Evolutionary conservation across 192 early-diverging fungal species (phyloP), one percentile per base, ranked within the genome.

Genomic region (Pilaira anomala): DNA sequence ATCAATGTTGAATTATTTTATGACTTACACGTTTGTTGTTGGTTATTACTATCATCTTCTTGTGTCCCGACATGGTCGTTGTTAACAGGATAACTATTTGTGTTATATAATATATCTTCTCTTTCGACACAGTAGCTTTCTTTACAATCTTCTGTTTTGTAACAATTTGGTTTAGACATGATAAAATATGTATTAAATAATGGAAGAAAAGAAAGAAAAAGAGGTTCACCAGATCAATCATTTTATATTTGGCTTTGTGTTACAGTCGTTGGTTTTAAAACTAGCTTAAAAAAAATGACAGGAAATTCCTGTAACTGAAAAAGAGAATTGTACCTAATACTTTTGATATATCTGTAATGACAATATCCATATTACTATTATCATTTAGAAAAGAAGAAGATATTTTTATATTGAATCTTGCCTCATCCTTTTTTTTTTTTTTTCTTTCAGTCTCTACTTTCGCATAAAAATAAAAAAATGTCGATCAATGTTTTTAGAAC

Each of bases 61-160:
- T 55, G 45, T 0, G 60, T 13, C 24, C 26, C 39, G 1, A 42
- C 19, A 7, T 16, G 7, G 36, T 56, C n/a, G n/a, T 39, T 39
- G 6, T 11, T 6, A 12, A 12, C 4, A n/a, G n/a, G n/a, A n/a
- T n/a, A n/a, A 26, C 16, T 26, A 29, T 44, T n/a, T n/a, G 36
- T 16, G 14, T 3, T 3, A 33, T 26, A 54, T 4, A 16, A 16
- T 16, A 54, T 5, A 29, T 8, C 1, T 41, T 45, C 57, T 45
- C 40, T 48, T 11, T 61, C 64, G 1, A 51, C 39, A 30, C 66
- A 66, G 26, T 67, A 39, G n/a, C 50, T 33, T 2, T 60, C 57
- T 19, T 67, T 59, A 29, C 65, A 67, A 29, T 48, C 48, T 42
- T 58, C 65, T 28, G 65, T 40, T 30, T 67, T 67, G 12, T 60